A percentile compares a stretch with the other conserved stretches of the same genome.
Conservation (phyloP, 2,329 filamentous ascomycete species). For the Sporothrix pseudoabietina region DNA sequence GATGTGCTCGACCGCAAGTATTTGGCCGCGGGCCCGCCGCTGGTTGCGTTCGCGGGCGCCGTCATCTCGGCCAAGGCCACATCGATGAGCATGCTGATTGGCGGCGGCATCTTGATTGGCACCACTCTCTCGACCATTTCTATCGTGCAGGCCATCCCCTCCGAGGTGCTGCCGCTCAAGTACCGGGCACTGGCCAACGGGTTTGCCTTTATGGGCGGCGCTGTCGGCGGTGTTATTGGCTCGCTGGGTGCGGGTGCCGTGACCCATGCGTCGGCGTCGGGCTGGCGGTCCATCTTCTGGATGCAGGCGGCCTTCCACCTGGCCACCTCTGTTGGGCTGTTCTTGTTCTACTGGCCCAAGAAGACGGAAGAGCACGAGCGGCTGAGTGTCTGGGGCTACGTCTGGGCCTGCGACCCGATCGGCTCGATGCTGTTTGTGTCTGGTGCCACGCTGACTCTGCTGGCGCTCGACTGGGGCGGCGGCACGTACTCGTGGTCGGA, state of each 20-base stretch:
- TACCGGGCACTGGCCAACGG: conserved; percentile 60
- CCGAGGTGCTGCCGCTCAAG: conserved; percentile 59
- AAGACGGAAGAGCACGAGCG: conserved; percentile 42
- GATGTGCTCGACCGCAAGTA: conserved; percentile 59
- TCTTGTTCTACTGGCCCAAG: conserved; percentile 52
- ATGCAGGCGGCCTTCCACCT: conserved; percentile 59
- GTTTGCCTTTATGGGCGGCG: conserved; percentile 53
- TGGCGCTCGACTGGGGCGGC: conserved; percentile 52
- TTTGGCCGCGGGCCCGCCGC: conserved; percentile 54
- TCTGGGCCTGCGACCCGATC: conserved; percentile 54
- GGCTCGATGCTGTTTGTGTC: conserved; percentile 50
- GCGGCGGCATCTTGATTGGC: conserved; percentile 60
- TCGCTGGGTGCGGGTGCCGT: conserved; percentile 55
- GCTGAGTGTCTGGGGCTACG: conserved; percentile 45
- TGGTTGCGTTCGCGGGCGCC: conserved; percentile 57
- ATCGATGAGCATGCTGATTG: conserved; percentile 59
- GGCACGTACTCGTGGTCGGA: conserved; percentile 47
- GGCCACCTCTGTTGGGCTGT: conserved; percentile 50
- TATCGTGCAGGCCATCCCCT: conserved; percentile 59
- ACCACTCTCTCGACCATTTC: conserved; percentile 56
- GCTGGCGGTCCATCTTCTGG: conserved; percentile 62
- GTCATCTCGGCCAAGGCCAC: conserved; percentile 58
- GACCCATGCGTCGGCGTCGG: conserved; percentile 49
- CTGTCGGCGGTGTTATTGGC: conserved; percentile 54
- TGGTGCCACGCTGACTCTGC: conserved; percentile 48